Evolutionary conservation across 192 early-diverging fungal species (phyloP).

Genomic region (Neocallimastix lanati): DNA sequence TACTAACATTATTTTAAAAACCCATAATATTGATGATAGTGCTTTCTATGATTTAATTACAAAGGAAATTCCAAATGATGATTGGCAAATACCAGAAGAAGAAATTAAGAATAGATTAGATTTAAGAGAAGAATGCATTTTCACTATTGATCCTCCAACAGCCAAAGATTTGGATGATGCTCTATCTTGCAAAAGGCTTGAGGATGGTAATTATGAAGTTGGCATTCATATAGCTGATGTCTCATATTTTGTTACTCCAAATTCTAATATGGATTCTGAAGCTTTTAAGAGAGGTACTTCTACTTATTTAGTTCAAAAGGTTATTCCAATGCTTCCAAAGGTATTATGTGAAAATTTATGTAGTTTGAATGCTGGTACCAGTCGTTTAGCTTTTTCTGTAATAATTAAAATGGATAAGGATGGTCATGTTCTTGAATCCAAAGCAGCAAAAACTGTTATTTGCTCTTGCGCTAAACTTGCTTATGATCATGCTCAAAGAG

Average conservation of each 20-base stretch:
- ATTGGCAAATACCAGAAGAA: constrained; percentile 54
- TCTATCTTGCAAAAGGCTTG: constrained; percentile 33
- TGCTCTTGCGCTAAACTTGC: constrained; percentile 76
- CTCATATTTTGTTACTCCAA: constrained; percentile 82
- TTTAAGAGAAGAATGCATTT: constrained; percentile 47
- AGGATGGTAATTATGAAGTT: constrained; percentile 53
- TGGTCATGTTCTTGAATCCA: background rate
- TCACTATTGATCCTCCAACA: constrained; percentile 74
- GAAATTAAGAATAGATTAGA: constrained; percentile 56
- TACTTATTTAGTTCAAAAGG: constrained; percentile 15
- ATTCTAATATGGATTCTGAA: constrained; percentile 83
- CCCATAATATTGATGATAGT: background rate
- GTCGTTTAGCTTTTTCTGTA: constrained; percentile 84
- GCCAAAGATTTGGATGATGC: constrained; percentile 74
- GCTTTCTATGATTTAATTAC: background rate
- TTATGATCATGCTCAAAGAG: constrained; percentile 83
- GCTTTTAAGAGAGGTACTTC: constrained; percentile 51
- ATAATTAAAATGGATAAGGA: constrained; percentile 35
- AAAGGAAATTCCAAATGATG: background rate
- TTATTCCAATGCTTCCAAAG: constrained; percentile 87
- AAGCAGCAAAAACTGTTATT: constrained; percentile 38
- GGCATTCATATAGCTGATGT: constrained; percentile 79
- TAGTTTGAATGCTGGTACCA: constrained; percentile 42
- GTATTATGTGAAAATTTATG: constrained; percentile 57
- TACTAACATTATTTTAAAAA: background rate